Conservation (phyloP, 805 yeast genomes). For the Saturnispora sekii region DNA sequence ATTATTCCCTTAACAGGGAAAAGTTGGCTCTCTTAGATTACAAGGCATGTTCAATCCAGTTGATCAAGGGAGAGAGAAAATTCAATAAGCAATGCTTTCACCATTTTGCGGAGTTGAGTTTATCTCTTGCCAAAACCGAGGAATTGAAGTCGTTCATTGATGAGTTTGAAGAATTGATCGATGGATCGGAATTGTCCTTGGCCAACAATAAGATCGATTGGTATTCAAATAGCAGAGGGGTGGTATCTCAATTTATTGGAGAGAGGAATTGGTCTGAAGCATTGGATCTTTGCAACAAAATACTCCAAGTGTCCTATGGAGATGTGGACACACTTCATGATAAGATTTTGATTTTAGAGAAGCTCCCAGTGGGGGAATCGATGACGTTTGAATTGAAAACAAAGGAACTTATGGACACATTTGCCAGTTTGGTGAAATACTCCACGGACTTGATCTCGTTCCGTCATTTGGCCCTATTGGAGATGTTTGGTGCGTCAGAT, state of each 20-base stretch:
- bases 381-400: constrained; percentile 16
- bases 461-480: constrained; percentile 20
- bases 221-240: background rate
- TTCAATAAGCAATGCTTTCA: constrained; percentile 38
- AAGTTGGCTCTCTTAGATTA: constrained; percentile 44
- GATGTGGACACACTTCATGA: constrained; percentile 1
- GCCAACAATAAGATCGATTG: constrained; percentile 25
- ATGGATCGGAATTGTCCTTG: background rate
- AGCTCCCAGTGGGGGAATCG: constrained; percentile 6
- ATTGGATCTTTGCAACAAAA: background rate
- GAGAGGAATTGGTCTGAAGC: background rate
- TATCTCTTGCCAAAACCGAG: constrained; percentile 36
- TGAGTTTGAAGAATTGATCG: background rate
- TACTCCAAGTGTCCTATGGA: constrained; percentile 2
- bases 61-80: constrained; percentile 24
- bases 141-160: constrained; percentile 6
- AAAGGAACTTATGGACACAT: constrained; percentile 17
- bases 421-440: constrained; percentile 16
- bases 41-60: constrained; percentile 30
- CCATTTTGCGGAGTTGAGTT: constrained; percentile 38
- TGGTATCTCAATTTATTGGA: background rate
- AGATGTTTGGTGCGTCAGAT: constrained; percentile 19
- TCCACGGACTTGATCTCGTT: constrained; percentile 18
- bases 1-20: constrained; percentile 47
- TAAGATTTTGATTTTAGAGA: constrained; percentile 1